A percentile compares a stretch with the other conserved stretches of the same genome.
phyloP scores from a whole-genome alignment of 1,284 basidiomycete species.

The Boletus coffeatus region DNA sequence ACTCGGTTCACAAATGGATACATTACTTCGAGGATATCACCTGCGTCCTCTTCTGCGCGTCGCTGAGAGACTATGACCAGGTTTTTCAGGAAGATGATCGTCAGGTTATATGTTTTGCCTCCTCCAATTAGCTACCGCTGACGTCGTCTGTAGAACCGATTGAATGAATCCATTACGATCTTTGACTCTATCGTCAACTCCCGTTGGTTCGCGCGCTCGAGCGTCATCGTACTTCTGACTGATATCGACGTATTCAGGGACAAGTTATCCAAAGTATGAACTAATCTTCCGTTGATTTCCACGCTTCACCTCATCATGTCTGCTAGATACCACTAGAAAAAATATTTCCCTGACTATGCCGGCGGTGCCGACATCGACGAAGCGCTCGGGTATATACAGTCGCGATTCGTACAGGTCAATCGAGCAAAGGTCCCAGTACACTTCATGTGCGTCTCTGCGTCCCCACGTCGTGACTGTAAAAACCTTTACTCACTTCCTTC shows the following conservation, averaged over 20 bases:
- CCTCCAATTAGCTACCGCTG: not conserved
- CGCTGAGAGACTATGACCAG: conserved; percentile 6
- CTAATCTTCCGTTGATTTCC: not conserved
- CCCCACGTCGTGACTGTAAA: not conserved
- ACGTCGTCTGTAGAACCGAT: not conserved
- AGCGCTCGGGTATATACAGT: not conserved
- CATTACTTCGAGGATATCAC: not conserved
- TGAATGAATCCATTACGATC: not conserved
- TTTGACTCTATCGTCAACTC: conserved; percentile 4
- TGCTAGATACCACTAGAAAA: conserved; percentile 6
- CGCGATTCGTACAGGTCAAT: not conserved
- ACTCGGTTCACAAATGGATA: not conserved
- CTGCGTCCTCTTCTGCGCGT: conserved; percentile 3
- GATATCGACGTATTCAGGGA: not conserved
- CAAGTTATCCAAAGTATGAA: conserved; percentile 9
- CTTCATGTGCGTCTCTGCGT: conserved; percentile 1
- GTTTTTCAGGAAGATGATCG: not conserved
- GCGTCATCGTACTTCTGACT: conserved; percentile 3
- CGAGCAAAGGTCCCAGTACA: not conserved
- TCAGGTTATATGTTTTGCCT: not conserved
- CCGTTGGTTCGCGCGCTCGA: not conserved
- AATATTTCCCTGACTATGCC: conserved; percentile 1
- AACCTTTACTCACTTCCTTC: not conserved
- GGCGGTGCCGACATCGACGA: conserved; percentile 1
- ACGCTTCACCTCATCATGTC: not conserved